Percentiles rank a stretch among this genome's conserved stretches.
Conservation (phyloP, 345 rosid genomes). For the Acer negundo region DNA sequence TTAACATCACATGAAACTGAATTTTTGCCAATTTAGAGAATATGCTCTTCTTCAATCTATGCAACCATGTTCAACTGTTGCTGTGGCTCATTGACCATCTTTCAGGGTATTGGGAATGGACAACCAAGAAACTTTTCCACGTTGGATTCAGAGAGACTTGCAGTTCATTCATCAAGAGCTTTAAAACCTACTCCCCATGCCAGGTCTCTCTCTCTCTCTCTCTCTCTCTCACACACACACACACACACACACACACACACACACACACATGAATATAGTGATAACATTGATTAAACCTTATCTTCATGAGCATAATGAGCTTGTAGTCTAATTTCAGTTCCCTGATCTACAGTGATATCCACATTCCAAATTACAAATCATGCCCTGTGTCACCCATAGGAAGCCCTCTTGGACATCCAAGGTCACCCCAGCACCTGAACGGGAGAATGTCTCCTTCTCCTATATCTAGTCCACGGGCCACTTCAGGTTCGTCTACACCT, state of each 20-base stretch:
- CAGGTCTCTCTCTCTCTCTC: slow-evolving; percentile 43
- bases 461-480: slow-evolving; percentile 57
- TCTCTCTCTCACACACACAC: slow-evolving; percentile 8
- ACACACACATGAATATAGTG: neutral
- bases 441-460: slow-evolving; percentile 73
- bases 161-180: slow-evolving; percentile 56
- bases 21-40: slow-evolving; percentile 1
- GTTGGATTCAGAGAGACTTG: slow-evolving; percentile 55
- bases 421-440: slow-evolving; percentile 51
- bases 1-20: too few species aligned
- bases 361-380: slow-evolving; percentile 48
- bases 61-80: slow-evolving; percentile 14
- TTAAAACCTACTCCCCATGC: slow-evolving; percentile 31
- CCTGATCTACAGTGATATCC: slow-evolving; percentile 45
- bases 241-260: neutral
- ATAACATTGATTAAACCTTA: neutral
- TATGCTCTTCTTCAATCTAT: neutral
- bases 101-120: slow-evolving; percentile 52
- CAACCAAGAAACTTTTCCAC: slow-evolving; percentile 41
- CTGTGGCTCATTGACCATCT: slow-evolving; percentile 17
- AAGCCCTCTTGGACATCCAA: slow-evolving; percentile 58
- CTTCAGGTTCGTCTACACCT: slow-evolving; percentile 65
- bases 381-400: slow-evolving; percentile 70
- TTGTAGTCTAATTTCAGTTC: slow-evolving; percentile 20
- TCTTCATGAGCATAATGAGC: neutral